Evolutionary conservation across 2,329 filamentous ascomycete genomes (phyloP), one percentile per base, ranked within the genome.

Genomic region (Verticillium dahliae): DNA sequence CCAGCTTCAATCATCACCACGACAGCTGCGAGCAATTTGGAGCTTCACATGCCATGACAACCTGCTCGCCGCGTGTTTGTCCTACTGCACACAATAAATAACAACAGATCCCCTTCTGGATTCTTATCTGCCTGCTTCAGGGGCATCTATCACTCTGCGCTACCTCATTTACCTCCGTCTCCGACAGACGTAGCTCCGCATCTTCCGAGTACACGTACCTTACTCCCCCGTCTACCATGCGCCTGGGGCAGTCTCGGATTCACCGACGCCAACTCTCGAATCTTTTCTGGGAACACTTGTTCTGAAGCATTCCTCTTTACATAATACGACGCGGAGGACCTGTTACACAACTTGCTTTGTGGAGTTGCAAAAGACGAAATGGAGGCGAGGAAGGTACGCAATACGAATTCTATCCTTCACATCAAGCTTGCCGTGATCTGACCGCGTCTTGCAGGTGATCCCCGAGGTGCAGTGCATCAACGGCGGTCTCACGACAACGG

Each of bases 401-500:
- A 38, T 41, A 37, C 35, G 27, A 39, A 37, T 15, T 5, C 55
- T 10, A 22, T 3, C 35, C 27, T 18, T 13, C 27, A 10, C 56
- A 6, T n/a, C 35, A 18, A 27, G n/a, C n/a, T 13, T 10, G 7
- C 15, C 56, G 11, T 31, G 13, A 31, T 22, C 59, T 56, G 10
- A 58, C 56, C 31, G 31, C 50, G 13, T 65, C 65, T 45, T 60
- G 38, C 61, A 82, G 80, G 74, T 80, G 62, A 71, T 81, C 68
- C 84, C 90, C 64, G 76, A 84, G 71, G 85, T 88, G 61, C 81
- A 85, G 65, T 82, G 84, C 69, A 80, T 87, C 65, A 81, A 84
- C 65, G 80, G 81, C 60, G 86, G 86, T 69, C 80, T 84, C 66
- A 80, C 80, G 59, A 82, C 82, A 37, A 76, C 75, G 31, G 85